A percentile compares a stretch with the other conserved stretches of the same genome.
These are phyloP conservation scores for Solanum acaule DNA, from an alignment of 257 asterid genomes.

Conservation along the genomic window DNA sequence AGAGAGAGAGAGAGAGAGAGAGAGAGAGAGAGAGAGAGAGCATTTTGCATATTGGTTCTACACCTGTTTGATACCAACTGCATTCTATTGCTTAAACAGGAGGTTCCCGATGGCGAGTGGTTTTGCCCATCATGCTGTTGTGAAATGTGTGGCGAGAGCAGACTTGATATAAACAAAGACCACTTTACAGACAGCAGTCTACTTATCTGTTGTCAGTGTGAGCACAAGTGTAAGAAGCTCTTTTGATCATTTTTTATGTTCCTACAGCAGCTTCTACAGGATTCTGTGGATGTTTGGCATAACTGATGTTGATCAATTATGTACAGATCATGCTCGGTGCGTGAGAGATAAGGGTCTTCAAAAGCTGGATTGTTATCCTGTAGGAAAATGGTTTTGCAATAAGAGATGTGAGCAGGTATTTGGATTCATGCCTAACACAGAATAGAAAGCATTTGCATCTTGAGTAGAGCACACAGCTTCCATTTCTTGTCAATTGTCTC, in stretches of 20 bases:
- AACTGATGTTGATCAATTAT: not conserved
- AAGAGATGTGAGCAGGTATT: constrained; percentile 54
- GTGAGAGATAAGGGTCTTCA: constrained; percentile 22
- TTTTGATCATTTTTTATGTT: not conserved
- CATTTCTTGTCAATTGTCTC: not conserved
- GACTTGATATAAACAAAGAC: constrained; percentile 11
- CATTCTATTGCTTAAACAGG: constrained; percentile 29
- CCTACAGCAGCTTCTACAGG: not conserved
- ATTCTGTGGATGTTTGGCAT: not conserved
- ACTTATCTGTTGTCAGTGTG: constrained; percentile 56
- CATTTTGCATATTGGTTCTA: constrained; percentile 1
- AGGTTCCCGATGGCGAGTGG: constrained; percentile 72
- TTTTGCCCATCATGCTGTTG: constrained; percentile 84
- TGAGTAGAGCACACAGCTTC: not conserved
- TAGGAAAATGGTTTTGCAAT: constrained; percentile 52
- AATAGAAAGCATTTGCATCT: not conserved
- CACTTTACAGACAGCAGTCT: constrained; percentile 18
- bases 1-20: not conserved
- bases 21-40: not conserved
- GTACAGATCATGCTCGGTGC: constrained; percentile 58
- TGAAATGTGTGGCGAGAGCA: constrained; percentile 36
- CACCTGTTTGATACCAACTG: constrained; percentile 1
- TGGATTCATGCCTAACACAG: not conserved
- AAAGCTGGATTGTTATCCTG: constrained; percentile 9
- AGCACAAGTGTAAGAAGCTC: constrained; percentile 49